phyloP scores from a whole-genome alignment of 2,329 filamentous ascomycete genomes.

The Cladorrhinum sp. region DNA sequence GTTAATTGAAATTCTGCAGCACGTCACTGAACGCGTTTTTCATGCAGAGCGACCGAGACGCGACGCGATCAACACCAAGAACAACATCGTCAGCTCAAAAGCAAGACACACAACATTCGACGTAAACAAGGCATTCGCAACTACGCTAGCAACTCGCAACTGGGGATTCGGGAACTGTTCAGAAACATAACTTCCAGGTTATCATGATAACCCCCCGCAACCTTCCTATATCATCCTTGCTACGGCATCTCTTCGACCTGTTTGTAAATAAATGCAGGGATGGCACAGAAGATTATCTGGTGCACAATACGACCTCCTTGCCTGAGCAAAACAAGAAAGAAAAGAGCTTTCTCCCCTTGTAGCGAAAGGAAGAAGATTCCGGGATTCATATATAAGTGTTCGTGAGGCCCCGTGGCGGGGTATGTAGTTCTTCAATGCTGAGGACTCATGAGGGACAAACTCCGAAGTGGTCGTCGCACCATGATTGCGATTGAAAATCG shows the following conservation, averaged over 20 bases:
- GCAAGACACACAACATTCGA: background rate
- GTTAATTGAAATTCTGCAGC: slow-evolving; percentile 18
- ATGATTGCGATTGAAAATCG: too few relatives aligned
- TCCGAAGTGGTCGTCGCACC: too few relatives aligned
- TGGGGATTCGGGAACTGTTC: background rate
- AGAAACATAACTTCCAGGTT: background rate
- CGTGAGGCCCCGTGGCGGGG: background rate
- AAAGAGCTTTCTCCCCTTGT: too few relatives aligned
- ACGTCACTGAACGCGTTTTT: slow-evolving; percentile 16
- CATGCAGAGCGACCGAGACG: slow-evolving; percentile 8
- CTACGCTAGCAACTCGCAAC: background rate
- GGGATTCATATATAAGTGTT: too few relatives aligned
- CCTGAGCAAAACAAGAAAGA: background rate
- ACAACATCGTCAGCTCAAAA: background rate
- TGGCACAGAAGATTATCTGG: background rate
- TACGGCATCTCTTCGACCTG: background rate
- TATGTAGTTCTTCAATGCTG: background rate
- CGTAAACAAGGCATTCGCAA: background rate
- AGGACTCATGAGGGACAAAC: background rate
- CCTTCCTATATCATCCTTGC: background rate
- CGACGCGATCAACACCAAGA: slow-evolving; percentile 14
- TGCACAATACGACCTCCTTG: background rate
- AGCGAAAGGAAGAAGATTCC: too few relatives aligned
- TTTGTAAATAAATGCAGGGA: background rate
- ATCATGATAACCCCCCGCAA: background rate